These are phyloP conservation scores for Coniochaeta prunicola DNA, from an alignment of 2,329 filamentous ascomycete species.

Conservation along the genomic window DNA sequence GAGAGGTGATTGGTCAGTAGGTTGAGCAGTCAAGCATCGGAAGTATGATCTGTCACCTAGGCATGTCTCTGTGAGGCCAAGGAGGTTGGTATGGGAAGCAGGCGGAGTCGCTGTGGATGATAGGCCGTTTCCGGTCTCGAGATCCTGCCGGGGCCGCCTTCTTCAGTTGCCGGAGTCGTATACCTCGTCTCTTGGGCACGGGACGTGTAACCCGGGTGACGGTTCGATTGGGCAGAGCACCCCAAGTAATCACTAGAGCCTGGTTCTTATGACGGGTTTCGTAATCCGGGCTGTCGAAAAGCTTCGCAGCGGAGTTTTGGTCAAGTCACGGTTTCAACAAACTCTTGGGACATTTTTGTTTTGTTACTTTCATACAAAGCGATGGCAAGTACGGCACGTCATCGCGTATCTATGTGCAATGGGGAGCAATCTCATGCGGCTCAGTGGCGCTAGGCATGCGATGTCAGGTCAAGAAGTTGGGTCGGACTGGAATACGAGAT, in stretches of 20 bases:
- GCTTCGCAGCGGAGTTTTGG: too few relatives aligned
- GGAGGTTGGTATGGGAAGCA: too few relatives aligned
- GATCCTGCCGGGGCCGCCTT: too few relatives aligned
- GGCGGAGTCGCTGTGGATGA: background rate
- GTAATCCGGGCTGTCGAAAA: too few relatives aligned
- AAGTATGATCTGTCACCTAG: background rate
- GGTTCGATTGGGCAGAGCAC: too few relatives aligned
- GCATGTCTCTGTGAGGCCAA: too few relatives aligned
- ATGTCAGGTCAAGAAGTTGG: background rate
- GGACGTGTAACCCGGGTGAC: too few relatives aligned
- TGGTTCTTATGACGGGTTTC: too few relatives aligned
- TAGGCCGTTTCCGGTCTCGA: too few relatives aligned
- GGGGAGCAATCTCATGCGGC: background rate
- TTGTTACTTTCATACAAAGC: background rate
- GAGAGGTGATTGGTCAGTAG: background rate
- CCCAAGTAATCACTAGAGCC: too few relatives aligned
- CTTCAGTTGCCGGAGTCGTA: too few relatives aligned
- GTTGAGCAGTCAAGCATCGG: background rate
- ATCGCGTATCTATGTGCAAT: background rate
- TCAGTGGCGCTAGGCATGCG: background rate
- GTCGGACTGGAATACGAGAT: constrained; percentile 4
- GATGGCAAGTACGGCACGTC: background rate
- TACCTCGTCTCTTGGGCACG: too few relatives aligned
- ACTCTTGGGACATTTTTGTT: background rate
- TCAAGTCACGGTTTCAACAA: background rate